Evolutionary conservation across 164 flowering plant species (phyloP), one percentile per base, ranked within the genome.

Genomic region (Buxus sempervirens): DNA sequence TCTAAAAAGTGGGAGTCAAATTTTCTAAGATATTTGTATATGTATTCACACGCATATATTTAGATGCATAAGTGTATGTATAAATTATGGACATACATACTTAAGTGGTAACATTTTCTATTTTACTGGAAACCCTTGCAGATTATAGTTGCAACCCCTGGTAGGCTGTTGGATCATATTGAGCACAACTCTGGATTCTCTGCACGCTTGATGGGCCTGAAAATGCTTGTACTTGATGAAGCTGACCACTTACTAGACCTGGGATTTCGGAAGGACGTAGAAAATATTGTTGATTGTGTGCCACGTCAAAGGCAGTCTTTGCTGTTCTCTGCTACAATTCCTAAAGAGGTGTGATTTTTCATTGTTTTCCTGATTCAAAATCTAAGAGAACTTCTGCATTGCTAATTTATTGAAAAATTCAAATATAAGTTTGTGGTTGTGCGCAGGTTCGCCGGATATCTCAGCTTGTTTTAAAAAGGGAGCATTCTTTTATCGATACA

Each of bases 101-200:
- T n/a, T n/a, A n/a, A n/a, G 7, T 32, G 7, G 38, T 32, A 5
- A 38, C 55, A 23, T 6, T 24, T 63, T 32, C 16, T 15, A 21
- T 22, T 49, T 21, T 27, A 15, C 19, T 1, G 62, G 48, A 48
- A 71, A 22, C 55, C 67, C 25, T 68, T 75, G 77, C 84, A 96
- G 98, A 90, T 96, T 64, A 70, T 96, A 63, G 93, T 96, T 75
- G 99, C 98, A 57, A 96, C 97, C 53, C 98, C 98, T 77, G 98
- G 98, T 70, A 85, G 98, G 75, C 81, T 96, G 75, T 82, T 96
- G 85, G 99, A 93, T 75, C 99, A 93, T 73, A 73, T 96, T 23
- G 98, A 96, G 77, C 86, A 82, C 72, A 93, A 81, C 67, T 88
- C 93, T 70, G 90, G 87, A 24, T 73, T 96, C 58, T 88, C 99